Percentiles rank a stretch among this genome's conserved stretches.
phyloP scores from a whole-genome alignment of 345 rosid genomes.

The Clausena lansium region DNA sequence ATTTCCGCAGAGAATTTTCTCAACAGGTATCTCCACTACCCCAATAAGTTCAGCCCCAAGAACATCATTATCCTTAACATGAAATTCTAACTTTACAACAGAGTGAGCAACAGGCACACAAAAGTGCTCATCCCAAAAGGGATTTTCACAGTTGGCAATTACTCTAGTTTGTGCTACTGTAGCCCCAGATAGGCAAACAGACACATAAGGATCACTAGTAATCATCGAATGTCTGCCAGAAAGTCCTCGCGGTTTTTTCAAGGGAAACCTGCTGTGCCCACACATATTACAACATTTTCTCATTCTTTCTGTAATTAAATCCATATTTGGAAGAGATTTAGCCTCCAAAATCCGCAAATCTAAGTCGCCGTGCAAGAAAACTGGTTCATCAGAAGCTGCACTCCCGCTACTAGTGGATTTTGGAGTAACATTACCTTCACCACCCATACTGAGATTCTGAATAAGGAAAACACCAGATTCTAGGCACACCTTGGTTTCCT shows the following conservation, averaged over 20 bases:
- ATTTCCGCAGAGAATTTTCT: conserved; percentile 38
- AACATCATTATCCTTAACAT: conserved; percentile 68
- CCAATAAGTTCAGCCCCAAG: conserved; percentile 69
- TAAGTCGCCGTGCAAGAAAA: conserved; percentile 58
- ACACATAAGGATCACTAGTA: conserved; percentile 70
- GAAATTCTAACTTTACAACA: conserved; percentile 48
- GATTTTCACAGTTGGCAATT: conserved; percentile 57
- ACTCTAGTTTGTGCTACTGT: conserved; percentile 65
- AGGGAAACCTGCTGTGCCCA: conserved; percentile 32
- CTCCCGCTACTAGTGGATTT: not conserved
- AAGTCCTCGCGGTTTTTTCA: conserved; percentile 7
- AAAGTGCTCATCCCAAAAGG: conserved; percentile 68
- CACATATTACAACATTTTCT: conserved; percentile 43
- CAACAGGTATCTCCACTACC: conserved; percentile 46
- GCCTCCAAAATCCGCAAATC: conserved; percentile 63
- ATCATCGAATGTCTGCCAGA: conserved; percentile 37
- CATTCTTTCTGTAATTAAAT: conserved; percentile 53
- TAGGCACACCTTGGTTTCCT: conserved; percentile 5
- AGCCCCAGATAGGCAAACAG: conserved; percentile 63
- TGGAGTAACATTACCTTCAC: not conserved
- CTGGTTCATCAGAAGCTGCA: conserved; percentile 20
- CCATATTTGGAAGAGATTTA: conserved; percentile 70
- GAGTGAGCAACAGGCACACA: conserved; percentile 59
- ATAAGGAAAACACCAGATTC: conserved; percentile 13
- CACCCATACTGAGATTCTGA: conserved; percentile 27